Percentiles rank a stretch among this genome's conserved stretches.
Evolutionary conservation across 2,329 filamentous ascomycete species (phyloP).

Genomic region (Colletotrichum scovillei): DNA sequence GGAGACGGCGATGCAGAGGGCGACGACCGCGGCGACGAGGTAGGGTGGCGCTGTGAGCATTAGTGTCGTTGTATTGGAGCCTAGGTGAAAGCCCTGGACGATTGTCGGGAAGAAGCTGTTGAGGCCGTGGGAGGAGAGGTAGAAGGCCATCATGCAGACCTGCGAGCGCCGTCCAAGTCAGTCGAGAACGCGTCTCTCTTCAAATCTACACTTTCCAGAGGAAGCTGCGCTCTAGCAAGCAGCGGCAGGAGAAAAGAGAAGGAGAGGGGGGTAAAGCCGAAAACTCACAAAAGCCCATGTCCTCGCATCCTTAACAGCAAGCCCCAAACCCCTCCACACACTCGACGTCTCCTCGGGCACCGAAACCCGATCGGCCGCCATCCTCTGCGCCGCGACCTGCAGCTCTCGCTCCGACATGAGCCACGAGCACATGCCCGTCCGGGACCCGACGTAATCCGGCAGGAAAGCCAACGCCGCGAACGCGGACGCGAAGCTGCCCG

Average conservation of each 20-base stretch:
- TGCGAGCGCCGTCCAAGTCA: background rate
- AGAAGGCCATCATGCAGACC: constrained; percentile 37
- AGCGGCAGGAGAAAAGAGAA: too few relatives aligned
- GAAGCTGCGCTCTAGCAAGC: background rate
- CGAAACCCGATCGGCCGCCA: constrained; percentile 39
- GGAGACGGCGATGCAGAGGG: constrained; percentile 36
- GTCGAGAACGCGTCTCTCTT: background rate
- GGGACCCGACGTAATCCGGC: constrained; percentile 38
- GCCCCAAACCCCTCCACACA: constrained; percentile 37
- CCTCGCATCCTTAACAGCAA: constrained; percentile 39
- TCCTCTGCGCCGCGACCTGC: constrained; percentile 36
- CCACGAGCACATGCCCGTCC: constrained; percentile 33
- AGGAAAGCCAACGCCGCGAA: constrained; percentile 39
- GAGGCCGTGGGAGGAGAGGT: constrained; percentile 40
- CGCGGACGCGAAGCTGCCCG: constrained; percentile 43
- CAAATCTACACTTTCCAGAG: background rate
- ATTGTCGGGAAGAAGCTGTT: constrained; percentile 42
- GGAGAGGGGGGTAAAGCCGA: background rate
- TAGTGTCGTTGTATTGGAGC: constrained; percentile 44
- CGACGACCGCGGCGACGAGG: constrained; percentile 36
- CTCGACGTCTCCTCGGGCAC: constrained; percentile 32
- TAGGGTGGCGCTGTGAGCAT: constrained; percentile 45
- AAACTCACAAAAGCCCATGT: constrained; percentile 41
- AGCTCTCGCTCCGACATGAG: constrained; percentile 28
- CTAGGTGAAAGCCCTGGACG: constrained; percentile 46